Base-by-base conservation (phyloP, 257 asterid genomes). In the Craterostigma plantagineum region DNA sequence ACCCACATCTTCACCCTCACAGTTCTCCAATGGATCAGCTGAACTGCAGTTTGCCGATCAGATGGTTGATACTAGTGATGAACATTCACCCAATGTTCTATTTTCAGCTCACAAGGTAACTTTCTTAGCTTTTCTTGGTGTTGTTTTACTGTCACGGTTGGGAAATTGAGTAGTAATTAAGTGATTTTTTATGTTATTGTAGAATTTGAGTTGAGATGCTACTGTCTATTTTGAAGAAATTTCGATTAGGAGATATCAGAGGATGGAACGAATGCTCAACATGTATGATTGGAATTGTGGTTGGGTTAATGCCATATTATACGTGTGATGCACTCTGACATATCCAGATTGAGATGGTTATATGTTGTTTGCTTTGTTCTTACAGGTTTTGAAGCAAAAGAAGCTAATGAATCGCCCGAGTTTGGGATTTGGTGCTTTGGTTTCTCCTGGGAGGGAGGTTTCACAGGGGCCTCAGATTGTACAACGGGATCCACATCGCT, bases 71-170 rank as follows among this genome's bases (percentile, higher is more conserved):
- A 38, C 55, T 34, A 64, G 61, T 48, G 64, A 57, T 57, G 52
- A 61, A 1, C 84, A 63, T 48, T 68, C 71, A 52, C 82, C 91
- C 55, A 76, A 79, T 67, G 69, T 87, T 63, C 54, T 79, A 27
- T 87, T 87, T 53, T 79, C 95, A 16, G 95, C 98, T 46, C 85
- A 72, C 58, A 87, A 87, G 95, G 98, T 82, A 10, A 34, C 52
- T 52, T 54, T 8, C 52, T 23, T 23, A 23, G 4, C 30, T 23
- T 23, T 23, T 23, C 30, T 23, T 45, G 11, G 17, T 18, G 16
- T 8, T 10, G 50, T 43, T 10, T 38, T 18, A 23, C 38, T 33
- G 12, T 9, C 4, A 7, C 46, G 15, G 13, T 34, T 27, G 18
- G n/a, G 12, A 16, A 8, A 46, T 30, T 37, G 3, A 12, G 8